phyloP scores from a whole-genome alignment of 2,329 filamentous ascomycete species.

The Arthrobotrys sinensis region DNA sequence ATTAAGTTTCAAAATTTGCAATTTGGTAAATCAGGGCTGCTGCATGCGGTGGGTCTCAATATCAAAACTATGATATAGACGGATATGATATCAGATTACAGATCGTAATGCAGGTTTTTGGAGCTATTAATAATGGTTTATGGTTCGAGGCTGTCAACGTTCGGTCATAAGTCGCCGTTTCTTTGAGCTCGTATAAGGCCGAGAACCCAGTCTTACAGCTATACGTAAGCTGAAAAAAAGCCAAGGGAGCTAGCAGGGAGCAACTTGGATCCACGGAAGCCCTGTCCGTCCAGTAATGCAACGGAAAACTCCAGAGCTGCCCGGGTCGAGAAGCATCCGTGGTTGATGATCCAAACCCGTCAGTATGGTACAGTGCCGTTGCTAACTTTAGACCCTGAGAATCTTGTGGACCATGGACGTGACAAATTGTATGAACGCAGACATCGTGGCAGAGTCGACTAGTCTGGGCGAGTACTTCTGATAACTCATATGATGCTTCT shows the following conservation, averaged over 20 bases:
- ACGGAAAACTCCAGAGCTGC: conserved; percentile 6
- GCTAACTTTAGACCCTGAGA: conserved; percentile 10
- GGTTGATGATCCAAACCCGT: background rate
- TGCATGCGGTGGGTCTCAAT: conserved; percentile 34
- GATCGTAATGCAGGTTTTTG: background rate
- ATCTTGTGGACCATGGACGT: background rate
- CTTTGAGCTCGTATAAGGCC: conserved; percentile 7
- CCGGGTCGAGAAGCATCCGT: conserved; percentile 1
- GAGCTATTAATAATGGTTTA: conserved; percentile 1
- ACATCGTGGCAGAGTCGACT: background rate
- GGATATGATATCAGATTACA: conserved; percentile 41
- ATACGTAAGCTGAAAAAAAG: background rate
- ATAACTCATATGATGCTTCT: background rate
- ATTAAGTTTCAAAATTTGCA: conserved; percentile 34
- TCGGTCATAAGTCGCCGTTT: conserved; percentile 14
- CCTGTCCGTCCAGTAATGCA: background rate
- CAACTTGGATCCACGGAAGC: background rate
- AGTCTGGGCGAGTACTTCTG: background rate
- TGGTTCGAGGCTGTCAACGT: background rate
- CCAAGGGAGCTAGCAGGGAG: background rate
- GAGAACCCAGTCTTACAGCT: background rate
- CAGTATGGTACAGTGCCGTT: background rate
- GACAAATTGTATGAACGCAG: conserved; percentile 11
- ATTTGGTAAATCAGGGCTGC: conserved; percentile 19
- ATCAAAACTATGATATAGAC: conserved; percentile 12